phyloP scores from a whole-genome alignment of 2,329 filamentous ascomycete genomes.

The Exutisphaerella laricina region DNA sequence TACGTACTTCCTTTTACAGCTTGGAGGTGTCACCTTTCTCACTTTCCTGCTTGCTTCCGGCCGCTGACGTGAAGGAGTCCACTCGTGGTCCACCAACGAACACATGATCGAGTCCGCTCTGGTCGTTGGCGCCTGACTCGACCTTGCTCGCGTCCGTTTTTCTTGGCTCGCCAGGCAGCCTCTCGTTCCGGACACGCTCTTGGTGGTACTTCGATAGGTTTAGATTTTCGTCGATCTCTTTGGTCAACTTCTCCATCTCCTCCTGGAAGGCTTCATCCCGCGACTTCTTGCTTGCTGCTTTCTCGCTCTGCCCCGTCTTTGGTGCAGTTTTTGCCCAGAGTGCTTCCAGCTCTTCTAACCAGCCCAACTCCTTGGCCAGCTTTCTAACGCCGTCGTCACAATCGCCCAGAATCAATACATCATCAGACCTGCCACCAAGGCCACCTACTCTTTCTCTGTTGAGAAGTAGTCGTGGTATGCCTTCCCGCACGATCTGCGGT shows the following conservation, averaged over 20 bases:
- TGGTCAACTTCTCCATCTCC: conserved; percentile 54
- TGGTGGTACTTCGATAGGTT: conserved; percentile 44
- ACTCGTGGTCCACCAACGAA: conserved; percentile 13
- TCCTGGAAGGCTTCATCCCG: conserved; percentile 54
- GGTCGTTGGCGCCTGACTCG: neutral
- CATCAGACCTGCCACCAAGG: conserved; percentile 70
- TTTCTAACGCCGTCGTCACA: conserved; percentile 77
- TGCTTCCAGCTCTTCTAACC: conserved; percentile 74
- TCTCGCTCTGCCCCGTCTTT: conserved; percentile 41
- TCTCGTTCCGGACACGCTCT: conserved; percentile 30
- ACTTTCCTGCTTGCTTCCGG: conserved; percentile 5
- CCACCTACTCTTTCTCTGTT: conserved; percentile 80
- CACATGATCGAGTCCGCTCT: conserved; percentile 11
- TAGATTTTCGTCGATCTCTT: conserved; percentile 53
- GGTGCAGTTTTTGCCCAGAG: conserved; percentile 66
- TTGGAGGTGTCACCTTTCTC: conserved; percentile 5
- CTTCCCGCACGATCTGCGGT: conserved; percentile 57
- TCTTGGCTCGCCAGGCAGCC: neutral
- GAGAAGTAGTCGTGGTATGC: conserved; percentile 72
- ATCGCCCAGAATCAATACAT: conserved; percentile 75
- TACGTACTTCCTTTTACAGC: conserved; percentile 4
- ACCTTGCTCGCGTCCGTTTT: neutral
- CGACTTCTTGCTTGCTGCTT: conserved; percentile 32
- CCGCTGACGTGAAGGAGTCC: conserved; percentile 7
- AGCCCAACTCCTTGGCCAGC: conserved; percentile 75